phyloP scores from a whole-genome alignment of 2,329 filamentous ascomycete genomes.

The Curvularia verruculosa region DNA sequence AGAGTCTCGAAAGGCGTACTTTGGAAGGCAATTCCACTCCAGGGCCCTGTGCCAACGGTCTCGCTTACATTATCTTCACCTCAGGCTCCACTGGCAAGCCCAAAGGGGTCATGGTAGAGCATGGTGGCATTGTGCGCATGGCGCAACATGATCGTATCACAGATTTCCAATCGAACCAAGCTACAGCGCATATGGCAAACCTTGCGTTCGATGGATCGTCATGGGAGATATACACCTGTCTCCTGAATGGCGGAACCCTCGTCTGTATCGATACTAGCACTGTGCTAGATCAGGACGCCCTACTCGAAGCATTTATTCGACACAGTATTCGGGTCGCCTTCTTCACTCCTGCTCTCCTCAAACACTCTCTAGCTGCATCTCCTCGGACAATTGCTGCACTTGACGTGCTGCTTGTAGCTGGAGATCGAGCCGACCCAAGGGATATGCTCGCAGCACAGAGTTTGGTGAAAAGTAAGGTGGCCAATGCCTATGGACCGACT shows the following conservation, averaged over 20 bases:
- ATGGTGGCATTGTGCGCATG: slow-evolving; percentile 56
- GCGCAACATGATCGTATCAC: slow-evolving; percentile 23
- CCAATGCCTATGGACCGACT: slow-evolving; percentile 27
- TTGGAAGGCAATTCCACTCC: not conserved
- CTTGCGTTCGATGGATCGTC: slow-evolving; percentile 51
- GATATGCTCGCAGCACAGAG: slow-evolving; percentile 11
- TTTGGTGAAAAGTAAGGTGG: slow-evolving; percentile 11
- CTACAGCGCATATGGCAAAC: slow-evolving; percentile 50
- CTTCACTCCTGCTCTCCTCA: slow-evolving; percentile 4
- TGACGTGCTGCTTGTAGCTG: slow-evolving; percentile 1
- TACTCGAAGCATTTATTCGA: not conserved
- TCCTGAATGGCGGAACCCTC: slow-evolving; percentile 62
- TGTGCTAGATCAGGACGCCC: slow-evolving; percentile 1
- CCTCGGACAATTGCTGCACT: not conserved
- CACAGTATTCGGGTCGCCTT: not conserved
- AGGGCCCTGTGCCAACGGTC: slow-evolving; percentile 42
- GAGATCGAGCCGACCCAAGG: slow-evolving; percentile 10
- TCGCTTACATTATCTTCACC: slow-evolving; percentile 66
- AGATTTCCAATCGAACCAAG: slow-evolving; percentile 19
- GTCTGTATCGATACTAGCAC: slow-evolving; percentile 24
- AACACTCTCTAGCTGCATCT: not conserved
- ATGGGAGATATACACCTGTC: slow-evolving; percentile 60
- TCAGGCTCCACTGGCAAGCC: slow-evolving; percentile 52
- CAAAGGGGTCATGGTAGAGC: slow-evolving; percentile 66
- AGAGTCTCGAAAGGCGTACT: no score